Conservation (phyloP, 768 basidiomycete genomes). For the Amylocystis lapponica region DNA sequence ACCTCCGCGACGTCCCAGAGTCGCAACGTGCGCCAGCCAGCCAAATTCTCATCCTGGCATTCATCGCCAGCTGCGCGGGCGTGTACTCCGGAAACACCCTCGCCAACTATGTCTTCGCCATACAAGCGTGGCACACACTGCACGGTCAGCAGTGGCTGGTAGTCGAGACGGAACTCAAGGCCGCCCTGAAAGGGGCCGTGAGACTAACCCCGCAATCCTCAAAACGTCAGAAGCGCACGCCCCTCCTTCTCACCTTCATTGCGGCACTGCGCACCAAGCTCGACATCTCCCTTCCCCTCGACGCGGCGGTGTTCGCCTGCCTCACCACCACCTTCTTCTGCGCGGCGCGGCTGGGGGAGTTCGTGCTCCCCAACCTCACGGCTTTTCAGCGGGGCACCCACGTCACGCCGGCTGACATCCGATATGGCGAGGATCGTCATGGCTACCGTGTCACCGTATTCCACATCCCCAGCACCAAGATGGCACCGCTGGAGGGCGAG, state of each 20-base stretch:
- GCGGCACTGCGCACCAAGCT: no score
- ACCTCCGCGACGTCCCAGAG: conserved; percentile 27
- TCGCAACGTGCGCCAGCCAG: conserved; percentile 21
- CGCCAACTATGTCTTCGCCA: conserved; percentile 30
- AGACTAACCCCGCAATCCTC: conserved; percentile 25
- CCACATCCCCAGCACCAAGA: conserved; percentile 26
- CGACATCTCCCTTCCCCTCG: background rate
- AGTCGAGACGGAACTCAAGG: conserved; percentile 20
- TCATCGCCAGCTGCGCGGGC: conserved; percentile 18
- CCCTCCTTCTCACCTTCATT: conserved; percentile 20
- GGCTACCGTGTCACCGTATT: conserved; percentile 23
- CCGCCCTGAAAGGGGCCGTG: conserved; percentile 25
- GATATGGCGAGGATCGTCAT: conserved; percentile 14
- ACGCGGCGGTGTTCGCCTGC: conserved; percentile 12
- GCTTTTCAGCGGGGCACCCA: conserved; percentile 26
- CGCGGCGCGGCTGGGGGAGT: background rate
- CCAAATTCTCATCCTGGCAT: conserved; percentile 16
- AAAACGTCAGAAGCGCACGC: conserved; percentile 22
- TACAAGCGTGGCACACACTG: conserved; percentile 42
- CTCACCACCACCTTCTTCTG: conserved; percentile 31
- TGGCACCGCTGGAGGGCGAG: conserved; percentile 17
- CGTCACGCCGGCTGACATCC: conserved; percentile 20
- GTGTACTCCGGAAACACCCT: conserved; percentile 28
- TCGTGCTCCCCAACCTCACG: conserved; percentile 18
- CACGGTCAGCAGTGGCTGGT: conserved; percentile 31